Evolutionary conservation across 148 eudicot genomes (phyloP), one percentile per base, ranked within the genome.

Genomic region (Polygonum maritimum): DNA sequence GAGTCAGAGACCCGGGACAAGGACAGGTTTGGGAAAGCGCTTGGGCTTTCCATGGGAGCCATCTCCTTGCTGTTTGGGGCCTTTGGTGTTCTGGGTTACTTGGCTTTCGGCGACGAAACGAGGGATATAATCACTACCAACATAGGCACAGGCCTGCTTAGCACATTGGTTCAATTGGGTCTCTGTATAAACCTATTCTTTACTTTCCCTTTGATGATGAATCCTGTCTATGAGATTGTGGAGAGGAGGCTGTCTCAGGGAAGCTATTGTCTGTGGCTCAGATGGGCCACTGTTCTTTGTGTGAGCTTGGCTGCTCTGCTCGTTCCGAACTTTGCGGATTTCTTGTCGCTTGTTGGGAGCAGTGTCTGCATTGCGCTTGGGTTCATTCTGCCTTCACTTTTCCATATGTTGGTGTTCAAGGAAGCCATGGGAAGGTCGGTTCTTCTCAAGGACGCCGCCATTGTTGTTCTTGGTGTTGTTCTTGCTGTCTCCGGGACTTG

Each of bases 181-280:
- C 85, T 91, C n/a, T 86, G 90, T 45, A 81, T 91, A 15, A 91
- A 91, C 81, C 77, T 91, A 15, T 91, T 89, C 84, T 80, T 91
- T 44, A 78, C 93, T 9, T 85, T 86, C 72, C 97, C 97, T 4
- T 76, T 91, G 84, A 91, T 89, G 97, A 91, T 91, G 93, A 84
- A 91, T 80, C 97, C 97, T 1, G 97, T 91, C 70, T 91, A 75
- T 77, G 96, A 92, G 85, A 93, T 92, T n/a, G 79, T 92, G 76
- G 96, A 89, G 78, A 84, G 97, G 79, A 80, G 92, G 78, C 83
- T 80, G 4, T 79, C 85, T 71, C 85, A 80, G 21, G 97, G 95
- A 36, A 81, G 81, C 55, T 90, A 87, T 62, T 80, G 85, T 79
- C 49, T 92, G 75, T 92, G 87, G 96, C 78, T 83, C 58, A 92